Base-by-base conservation (phyloP, 108 stramenopile species). In the Fistulifera pelliculosa region DNA sequence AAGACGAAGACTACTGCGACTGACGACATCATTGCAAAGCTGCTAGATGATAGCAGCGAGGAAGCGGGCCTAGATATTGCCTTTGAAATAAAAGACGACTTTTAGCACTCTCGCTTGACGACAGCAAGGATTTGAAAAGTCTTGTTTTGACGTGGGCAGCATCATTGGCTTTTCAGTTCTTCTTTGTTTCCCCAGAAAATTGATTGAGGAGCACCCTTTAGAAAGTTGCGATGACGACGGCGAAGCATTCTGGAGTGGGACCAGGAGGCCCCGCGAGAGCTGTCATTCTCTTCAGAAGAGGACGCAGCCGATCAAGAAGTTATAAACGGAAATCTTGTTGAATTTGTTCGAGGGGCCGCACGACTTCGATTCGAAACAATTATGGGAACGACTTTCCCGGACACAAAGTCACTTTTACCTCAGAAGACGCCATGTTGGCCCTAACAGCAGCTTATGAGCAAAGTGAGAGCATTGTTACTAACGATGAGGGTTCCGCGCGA, bases 141-240 rank as follows among this genome's bases (percentile, higher is more conserved):
- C 55, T 26, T 27, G 68, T 76, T 8, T 53, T 93, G 17, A 47
- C 43, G 17, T 93, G 91, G 90, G 90, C 90, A 4, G 61, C 73
- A 42, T 15, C 41, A 6, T 47, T 71, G 35, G 82, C 81, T 38
- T 31, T 70, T 19, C 22, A 61, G 22, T 57, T 87, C 2, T 93
- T 86, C 66, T 62, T 50, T 47, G 69, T 65, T 1, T 41, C 81
- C 4, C 80, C 83, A 41, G 60, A 11, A 73, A 79, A 22, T 73
- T 93, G 28, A 61, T 93, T 0, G 21, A 58, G 27, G 73, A 88
- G 50, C 90, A 99, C 65, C 96, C 98, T 2, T 23, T 77, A 16
- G 96, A 93, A 62, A 87, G 83, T 47, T 40, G 83, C 2, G 96
- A 97, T 64, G 98, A 99, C 21, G 96, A 99, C 49, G 96, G 90